These are phyloP conservation scores for Penium margaritaceum DNA, from an alignment of 139 green algal species.

Conservation along the genomic window DNA sequence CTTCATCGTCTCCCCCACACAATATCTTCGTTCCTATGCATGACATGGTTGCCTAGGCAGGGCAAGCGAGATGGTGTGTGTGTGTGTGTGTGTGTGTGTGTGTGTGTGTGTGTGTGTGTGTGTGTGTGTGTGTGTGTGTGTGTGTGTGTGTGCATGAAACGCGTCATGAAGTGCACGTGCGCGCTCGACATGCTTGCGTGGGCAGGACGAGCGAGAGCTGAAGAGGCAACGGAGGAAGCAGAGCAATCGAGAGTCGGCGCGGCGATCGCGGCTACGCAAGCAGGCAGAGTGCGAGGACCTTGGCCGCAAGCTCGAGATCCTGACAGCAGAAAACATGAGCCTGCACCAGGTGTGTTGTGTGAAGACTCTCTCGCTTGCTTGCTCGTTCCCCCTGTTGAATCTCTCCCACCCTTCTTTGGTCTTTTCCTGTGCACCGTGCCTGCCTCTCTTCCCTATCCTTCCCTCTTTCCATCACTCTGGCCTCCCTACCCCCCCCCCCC, in stretches of 20 bases:
- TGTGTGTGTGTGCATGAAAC: too few relatives aligned
- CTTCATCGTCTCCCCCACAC: too few relatives aligned
- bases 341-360: conserved; percentile 23
- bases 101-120: too few relatives aligned
- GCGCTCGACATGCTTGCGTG: too few relatives aligned
- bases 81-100: too few relatives aligned
- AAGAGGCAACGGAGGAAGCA: conserved; percentile 79
- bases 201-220: conserved; percentile 68
- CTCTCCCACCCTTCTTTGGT: not conserved
- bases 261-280: conserved; percentile 74
- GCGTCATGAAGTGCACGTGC: too few relatives aligned
- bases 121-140: too few relatives aligned
- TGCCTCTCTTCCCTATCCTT: not conserved
- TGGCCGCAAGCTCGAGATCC: conserved; percentile 44
- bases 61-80: too few relatives aligned
- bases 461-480: not conserved
- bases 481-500: not conserved
- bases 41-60: too few relatives aligned
- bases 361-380: not conserved
- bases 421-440: not conserved
- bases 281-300: conserved; percentile 74
- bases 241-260: conserved; percentile 75
- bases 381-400: not conserved
- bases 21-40: too few relatives aligned
- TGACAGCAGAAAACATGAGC: conserved; percentile 49